A percentile compares a stretch with the other conserved stretches of the same genome.
Evolutionary conservation across 2,329 filamentous ascomycete genomes (phyloP).

Genomic region (Neophaeococcomyces aloes): DNA sequence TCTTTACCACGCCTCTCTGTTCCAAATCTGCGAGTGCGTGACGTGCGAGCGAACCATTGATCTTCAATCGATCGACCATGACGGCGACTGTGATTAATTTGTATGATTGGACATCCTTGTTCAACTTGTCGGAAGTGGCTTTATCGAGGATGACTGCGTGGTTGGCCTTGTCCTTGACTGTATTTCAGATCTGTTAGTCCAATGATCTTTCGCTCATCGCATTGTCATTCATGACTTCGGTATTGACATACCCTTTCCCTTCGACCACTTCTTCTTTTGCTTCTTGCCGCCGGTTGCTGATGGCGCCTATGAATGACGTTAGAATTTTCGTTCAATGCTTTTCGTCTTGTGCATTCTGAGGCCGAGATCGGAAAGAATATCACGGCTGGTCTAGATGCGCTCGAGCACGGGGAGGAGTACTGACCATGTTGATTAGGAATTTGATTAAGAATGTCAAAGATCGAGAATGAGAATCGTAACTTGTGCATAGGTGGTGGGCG

Average conservation of each 20-base stretch:
- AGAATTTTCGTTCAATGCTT: background rate
- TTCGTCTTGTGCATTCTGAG: too few species aligned
- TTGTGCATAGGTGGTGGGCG: too few species aligned
- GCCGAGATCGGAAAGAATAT: too few species aligned
- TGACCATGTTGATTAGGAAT: too few species aligned
- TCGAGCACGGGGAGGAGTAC: too few species aligned
- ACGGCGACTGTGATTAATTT: conserved; percentile 97
- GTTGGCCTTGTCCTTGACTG: conserved; percentile 99
- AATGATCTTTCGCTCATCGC: background rate
- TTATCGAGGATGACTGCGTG: conserved; percentile 99
- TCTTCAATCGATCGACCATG: conserved; percentile 99
- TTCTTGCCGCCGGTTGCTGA: conserved; percentile 41
- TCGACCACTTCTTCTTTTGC: conserved; percentile 49
- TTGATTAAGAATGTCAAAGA: too few species aligned
- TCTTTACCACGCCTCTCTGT: conserved; percentile 62
- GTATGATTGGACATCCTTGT: conserved; percentile 99
- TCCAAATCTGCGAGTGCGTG: conserved; percentile 30
- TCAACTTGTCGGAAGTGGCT: conserved; percentile 90
- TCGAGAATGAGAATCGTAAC: too few species aligned
- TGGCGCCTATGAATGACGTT: conserved; percentile 29
- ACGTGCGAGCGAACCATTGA: conserved; percentile 95
- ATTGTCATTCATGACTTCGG: background rate
- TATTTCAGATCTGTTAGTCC: conserved; percentile 22
- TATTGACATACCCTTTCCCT: conserved; percentile 42
- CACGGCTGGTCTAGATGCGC: too few species aligned